Base-by-base conservation (phyloP, 116 monocot genomes). In the Posidonia oceanica region DNA sequence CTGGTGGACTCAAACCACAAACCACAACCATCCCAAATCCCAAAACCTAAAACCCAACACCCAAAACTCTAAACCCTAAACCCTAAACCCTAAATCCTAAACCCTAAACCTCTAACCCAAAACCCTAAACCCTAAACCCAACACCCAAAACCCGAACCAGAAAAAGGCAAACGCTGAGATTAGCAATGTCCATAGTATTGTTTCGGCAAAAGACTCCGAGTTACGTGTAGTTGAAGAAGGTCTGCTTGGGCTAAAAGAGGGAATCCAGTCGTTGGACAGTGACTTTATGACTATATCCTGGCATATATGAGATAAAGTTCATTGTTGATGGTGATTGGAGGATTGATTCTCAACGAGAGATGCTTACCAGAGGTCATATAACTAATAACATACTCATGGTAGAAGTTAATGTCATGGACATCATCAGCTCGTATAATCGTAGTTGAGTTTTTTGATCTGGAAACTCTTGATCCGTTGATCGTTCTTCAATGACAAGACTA, bases 261-360 rank as follows among this genome's bases (percentile, higher is more conserved):
- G 76, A 76, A 36, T 10, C 42, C 55, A 64, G n/a, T 4, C 36
- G 58, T 18, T 76, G 70, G 76, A 61, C 63, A 6, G 53, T 37
- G 14, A 70, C 63, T 63, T 76, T 76, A 52, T 76, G 76, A 70
- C 63, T 76, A 22, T 76, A 76, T 63, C 76, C 76, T 54, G 76
- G 76, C 4, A 39, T 76, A 52, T 76, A 76, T 42, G 76, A 76
- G 76, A 85, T 93, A 59, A 93, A 93, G 63, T 93, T 93, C 63
- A 69, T 93, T 60, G 89, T 89, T 63, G 89, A 93, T 80, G 89
- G 89, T 38, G 64, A 77, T 11, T 93, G 93, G 93, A 85, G 36
- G 71, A 69, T 77, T 53, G 93, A 93, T 81, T 55, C 80, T 18
- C 75, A 74, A 63, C 75, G 77, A 38, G 85, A 89, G 70, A 39